Conservation (phyloP, 768 basidiomycete species). For the Russula foetens region DNA sequence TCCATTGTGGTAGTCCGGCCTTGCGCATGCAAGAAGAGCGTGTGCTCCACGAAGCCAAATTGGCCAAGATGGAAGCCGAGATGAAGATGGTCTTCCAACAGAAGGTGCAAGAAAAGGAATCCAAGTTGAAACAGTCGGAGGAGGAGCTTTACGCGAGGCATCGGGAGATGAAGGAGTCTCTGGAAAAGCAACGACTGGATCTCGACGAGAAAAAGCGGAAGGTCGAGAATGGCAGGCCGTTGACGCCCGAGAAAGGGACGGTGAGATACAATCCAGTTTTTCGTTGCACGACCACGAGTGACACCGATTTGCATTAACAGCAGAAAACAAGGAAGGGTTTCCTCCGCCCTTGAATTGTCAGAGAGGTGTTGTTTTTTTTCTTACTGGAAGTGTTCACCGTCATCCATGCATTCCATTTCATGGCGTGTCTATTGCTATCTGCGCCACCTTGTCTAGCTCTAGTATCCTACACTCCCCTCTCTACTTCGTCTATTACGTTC, state of each 20-base stretch:
- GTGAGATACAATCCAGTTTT: slow-evolving; percentile 39
- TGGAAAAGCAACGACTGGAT: slow-evolving; percentile 93
- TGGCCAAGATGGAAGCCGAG: slow-evolving; percentile 99
- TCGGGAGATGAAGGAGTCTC: slow-evolving; percentile 98
- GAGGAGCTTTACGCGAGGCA: slow-evolving; percentile 98
- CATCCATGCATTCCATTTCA: slow-evolving; percentile 26
- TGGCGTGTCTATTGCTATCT: slow-evolving; percentile 30
- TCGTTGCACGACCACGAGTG: slow-evolving; percentile 1
- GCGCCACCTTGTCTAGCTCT: slow-evolving; percentile 32
- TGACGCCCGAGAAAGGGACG: slow-evolving; percentile 89
- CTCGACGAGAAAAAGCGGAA: slow-evolving; percentile 98
- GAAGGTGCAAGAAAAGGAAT: slow-evolving; percentile 99
- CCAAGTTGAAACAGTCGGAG: slow-evolving; percentile 97
- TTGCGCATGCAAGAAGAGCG: slow-evolving; percentile 96
- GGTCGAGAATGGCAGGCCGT: slow-evolving; percentile 87
- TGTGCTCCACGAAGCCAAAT: slow-evolving; percentile 90
- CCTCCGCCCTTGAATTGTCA: slow-evolving; percentile 48
- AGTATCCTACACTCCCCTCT: slow-evolving; percentile 39
- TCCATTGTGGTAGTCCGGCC: slow-evolving; percentile 59
- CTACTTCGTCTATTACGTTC: slow-evolving; percentile 21
- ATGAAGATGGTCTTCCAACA: slow-evolving; percentile 99
- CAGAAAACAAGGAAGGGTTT: slow-evolving; percentile 55
- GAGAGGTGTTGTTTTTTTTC: slow-evolving; percentile 20
- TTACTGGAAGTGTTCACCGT: slow-evolving; percentile 25
- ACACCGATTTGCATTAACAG: background rate